These are phyloP conservation scores for Podaxis sp. DNA, from an alignment of 768 basidiomycete species.

Conservation along the genomic window DNA sequence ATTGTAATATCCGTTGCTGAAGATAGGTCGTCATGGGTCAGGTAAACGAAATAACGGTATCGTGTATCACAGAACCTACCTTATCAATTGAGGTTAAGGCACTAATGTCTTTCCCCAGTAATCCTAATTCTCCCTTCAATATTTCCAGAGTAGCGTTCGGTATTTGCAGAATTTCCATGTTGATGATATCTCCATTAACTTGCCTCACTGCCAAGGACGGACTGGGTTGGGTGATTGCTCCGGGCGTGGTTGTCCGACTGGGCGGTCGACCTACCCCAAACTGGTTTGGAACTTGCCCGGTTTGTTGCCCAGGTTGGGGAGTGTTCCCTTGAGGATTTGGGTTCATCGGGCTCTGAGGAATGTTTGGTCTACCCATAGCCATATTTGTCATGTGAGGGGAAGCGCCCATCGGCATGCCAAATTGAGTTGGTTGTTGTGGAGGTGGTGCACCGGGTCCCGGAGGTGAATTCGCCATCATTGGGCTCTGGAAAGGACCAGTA, in stretches of 20 bases:
- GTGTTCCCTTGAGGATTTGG: constrained; percentile 29
- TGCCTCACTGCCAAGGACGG: constrained; percentile 55
- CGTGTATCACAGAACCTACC: constrained; percentile 36
- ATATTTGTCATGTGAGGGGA: constrained; percentile 52
- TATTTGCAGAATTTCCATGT: constrained; percentile 42
- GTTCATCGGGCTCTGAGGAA: constrained; percentile 44
- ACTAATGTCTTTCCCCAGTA: constrained; percentile 45
- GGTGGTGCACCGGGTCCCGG: constrained; percentile 36
- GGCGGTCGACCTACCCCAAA: constrained; percentile 54
- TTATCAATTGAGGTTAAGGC: constrained; percentile 56
- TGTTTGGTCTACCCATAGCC: constrained; percentile 38
- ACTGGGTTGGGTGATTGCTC: constrained; percentile 51
- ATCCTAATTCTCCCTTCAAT: constrained; percentile 43
- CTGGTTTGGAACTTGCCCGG: constrained; percentile 25
- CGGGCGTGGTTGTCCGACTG: constrained; percentile 59
- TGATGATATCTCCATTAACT: constrained; percentile 26
- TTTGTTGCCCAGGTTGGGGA: constrained; percentile 24
- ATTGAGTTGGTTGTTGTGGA: constrained; percentile 34
- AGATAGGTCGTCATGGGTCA: background rate
- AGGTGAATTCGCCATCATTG: constrained; percentile 62
- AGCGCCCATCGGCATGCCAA: constrained; percentile 50
- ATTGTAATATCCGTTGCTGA: constrained; percentile 37
- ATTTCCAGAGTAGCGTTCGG: constrained; percentile 30
- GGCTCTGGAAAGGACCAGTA: constrained; percentile 56
- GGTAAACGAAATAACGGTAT: constrained; percentile 11